Evolutionary conservation across 805 yeast species (phyloP), one percentile per base, ranked within the genome.

Genomic region (Starmerella gropengiesseri): DNA sequence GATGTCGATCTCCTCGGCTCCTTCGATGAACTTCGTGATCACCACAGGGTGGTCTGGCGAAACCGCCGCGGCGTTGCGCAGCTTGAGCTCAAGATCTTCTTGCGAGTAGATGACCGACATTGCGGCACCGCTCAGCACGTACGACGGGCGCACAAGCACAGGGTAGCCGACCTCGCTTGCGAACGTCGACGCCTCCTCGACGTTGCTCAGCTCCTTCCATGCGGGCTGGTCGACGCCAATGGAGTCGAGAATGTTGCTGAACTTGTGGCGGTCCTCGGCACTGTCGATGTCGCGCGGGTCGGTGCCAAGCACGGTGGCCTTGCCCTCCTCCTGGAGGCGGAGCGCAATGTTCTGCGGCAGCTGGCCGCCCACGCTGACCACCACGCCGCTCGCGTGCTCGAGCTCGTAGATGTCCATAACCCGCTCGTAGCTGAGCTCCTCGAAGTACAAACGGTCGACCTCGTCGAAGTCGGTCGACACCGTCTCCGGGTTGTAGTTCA

Each of bases 191-290:
- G 98, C 98, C 49, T 81, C 95, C 31, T 67, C 78, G 36, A 87
- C 65, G 31, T 94, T 81, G 27, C 93, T 77, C 55, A 89, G 74
- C 69, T 91, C 97, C 64, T 85, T 84, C 98, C 98, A 89, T 51
- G 82, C 82, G 32, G 98, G 98, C 71, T 89, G 98, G 65, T 86
- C 97, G 55, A 89, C 82, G 28, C 80, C 80, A 60, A 91, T 85
- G 35, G 91, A 78, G 64, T 89, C 97, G 60, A 91, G 73, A 57
- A 89, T 89, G 41, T 85, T 79, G 17, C 96, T 87, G 68, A 89
- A 89, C 69, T 89, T 91, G 70, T 89, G 95, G 70, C 98, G 85
- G 66, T 91, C 94, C 70, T 89, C 98, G 49, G 98, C 98, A 63
- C 78, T 81, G 66, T 89, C 98, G 57, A 89, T 89, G 61, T 85